phyloP scores from a whole-genome alignment of 305 asterid genomes.

The Lippia alba region DNA sequence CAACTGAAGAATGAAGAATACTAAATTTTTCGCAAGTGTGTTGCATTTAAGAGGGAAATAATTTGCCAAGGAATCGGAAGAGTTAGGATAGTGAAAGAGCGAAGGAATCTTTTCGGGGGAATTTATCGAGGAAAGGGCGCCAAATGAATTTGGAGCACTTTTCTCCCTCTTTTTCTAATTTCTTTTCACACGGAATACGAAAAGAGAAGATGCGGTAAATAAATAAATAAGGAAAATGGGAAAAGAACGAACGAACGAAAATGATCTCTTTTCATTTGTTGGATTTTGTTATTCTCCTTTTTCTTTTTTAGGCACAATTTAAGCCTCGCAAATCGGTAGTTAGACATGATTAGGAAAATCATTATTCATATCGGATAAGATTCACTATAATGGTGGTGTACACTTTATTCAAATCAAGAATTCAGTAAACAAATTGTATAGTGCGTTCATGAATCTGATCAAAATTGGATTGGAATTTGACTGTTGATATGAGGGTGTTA shows the following conservation, averaged over 20 bases:
- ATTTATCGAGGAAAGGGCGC: slow-evolving; percentile 59
- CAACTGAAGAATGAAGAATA: slow-evolving; percentile 20
- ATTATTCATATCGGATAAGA: too few species aligned
- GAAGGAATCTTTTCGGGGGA: slow-evolving; percentile 42
- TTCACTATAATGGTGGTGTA: too few species aligned
- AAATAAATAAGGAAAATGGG: neutral
- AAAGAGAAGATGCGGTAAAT: neutral
- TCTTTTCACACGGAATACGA: slow-evolving; percentile 21
- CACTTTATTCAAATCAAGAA: too few species aligned
- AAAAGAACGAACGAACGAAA: neutral
- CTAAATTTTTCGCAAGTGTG: neutral
- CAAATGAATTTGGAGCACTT: slow-evolving; percentile 40
- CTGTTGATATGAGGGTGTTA: too few species aligned
- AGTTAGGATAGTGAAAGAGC: slow-evolving; percentile 31
- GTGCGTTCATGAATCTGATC: too few species aligned
- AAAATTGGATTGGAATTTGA: too few species aligned
- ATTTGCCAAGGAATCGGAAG: slow-evolving; percentile 35
- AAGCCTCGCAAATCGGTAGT: neutral
- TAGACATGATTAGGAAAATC: neutral
- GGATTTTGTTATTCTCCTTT: neutral
- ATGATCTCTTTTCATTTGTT: neutral
- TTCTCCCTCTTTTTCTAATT: slow-evolving; percentile 21
- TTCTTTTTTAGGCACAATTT: too few species aligned
- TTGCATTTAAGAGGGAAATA: slow-evolving; percentile 19
- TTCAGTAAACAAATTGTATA: too few species aligned